Conservation (phyloP, 768 basidiomycete genomes). For the Gymnopilus junonius region DNA sequence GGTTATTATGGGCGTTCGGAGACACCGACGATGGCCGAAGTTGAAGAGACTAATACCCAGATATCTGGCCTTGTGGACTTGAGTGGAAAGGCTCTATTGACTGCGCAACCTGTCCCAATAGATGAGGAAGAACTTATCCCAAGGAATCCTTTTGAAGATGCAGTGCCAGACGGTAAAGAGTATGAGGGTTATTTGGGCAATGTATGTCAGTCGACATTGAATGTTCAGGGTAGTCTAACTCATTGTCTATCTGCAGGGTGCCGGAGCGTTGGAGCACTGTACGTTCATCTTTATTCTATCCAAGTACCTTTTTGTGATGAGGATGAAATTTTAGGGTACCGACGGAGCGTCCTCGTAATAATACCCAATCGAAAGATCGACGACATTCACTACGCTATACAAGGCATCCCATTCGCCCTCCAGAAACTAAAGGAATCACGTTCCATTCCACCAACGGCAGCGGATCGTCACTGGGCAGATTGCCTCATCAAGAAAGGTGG, state of each 20-base stretch:
- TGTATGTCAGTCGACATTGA: conserved; percentile 23
- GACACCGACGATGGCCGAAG: conserved; percentile 28
- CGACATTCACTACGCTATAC: conserved; percentile 17
- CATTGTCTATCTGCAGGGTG: conserved; percentile 25
- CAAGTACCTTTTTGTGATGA: no score
- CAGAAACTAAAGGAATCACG: conserved; percentile 19
- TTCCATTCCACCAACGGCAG: conserved; percentile 34
- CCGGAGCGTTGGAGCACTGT: conserved; percentile 32
- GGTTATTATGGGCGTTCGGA: conserved; percentile 12
- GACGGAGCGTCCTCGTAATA: conserved; percentile 35
- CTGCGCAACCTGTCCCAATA: conserved; percentile 19
- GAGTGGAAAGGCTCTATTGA: conserved; percentile 27
- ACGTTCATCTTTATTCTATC: not conserved
- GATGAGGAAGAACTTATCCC: conserved; percentile 35
- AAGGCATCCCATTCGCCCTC: conserved; percentile 26
- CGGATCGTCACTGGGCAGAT: not conserved
- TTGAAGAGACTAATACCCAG: conserved; percentile 17
- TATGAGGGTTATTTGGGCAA: conserved; percentile 48
- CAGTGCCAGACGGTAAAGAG: conserved; percentile 36
- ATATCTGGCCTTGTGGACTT: conserved; percentile 36
- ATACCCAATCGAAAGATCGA: conserved; percentile 25
- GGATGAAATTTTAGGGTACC: conserved; percentile 17
- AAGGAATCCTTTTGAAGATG: conserved; percentile 36
- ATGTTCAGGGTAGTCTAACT: not conserved
- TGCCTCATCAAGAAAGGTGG: conserved; percentile 19